These are phyloP conservation scores for Emmonsiellopsis sp. DNA, from an alignment of 2,329 filamentous ascomycete genomes.

Conservation along the genomic window DNA sequence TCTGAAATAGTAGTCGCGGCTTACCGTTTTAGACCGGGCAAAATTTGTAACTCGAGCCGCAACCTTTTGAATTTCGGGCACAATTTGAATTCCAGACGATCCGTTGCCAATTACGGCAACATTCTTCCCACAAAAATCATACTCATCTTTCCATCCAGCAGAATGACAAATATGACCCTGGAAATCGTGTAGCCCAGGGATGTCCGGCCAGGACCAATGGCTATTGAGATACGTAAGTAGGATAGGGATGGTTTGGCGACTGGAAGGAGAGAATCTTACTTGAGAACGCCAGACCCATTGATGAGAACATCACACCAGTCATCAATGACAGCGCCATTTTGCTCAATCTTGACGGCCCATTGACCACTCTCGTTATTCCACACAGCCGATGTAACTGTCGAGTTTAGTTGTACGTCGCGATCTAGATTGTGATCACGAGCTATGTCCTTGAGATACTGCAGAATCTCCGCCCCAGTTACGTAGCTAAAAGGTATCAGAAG, in stretches of 20 bases:
- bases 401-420: conserved; percentile 46
- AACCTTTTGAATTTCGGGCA: conserved; percentile 2
- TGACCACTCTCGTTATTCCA: conserved; percentile 41
- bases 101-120: conserved; percentile 18
- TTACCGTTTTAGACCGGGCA: background rate
- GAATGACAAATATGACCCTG: conserved; percentile 23
- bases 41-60: background rate
- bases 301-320: conserved; percentile 26
- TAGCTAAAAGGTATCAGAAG: conserved; percentile 40
- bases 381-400: conserved; percentile 44
- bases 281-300: conserved; percentile 26
- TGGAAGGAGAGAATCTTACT: background rate
- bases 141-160: conserved; percentile 20
- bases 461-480: conserved; percentile 57
- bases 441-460: conserved; percentile 55
- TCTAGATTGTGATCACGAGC: conserved; percentile 59
- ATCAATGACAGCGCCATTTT: conserved; percentile 12
- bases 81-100: conserved; percentile 16
- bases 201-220: conserved; percentile 24
- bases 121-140: conserved; percentile 16
- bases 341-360: conserved; percentile 28
- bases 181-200: conserved; percentile 25
- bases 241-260: background rate
- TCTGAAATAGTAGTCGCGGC: background rate
- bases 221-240: background rate